A percentile compares a stretch with the other conserved stretches of the same genome.
phyloP scores from a whole-genome alignment of 2,329 filamentous ascomycete genomes.

The Talaromyces sp. region DNA sequence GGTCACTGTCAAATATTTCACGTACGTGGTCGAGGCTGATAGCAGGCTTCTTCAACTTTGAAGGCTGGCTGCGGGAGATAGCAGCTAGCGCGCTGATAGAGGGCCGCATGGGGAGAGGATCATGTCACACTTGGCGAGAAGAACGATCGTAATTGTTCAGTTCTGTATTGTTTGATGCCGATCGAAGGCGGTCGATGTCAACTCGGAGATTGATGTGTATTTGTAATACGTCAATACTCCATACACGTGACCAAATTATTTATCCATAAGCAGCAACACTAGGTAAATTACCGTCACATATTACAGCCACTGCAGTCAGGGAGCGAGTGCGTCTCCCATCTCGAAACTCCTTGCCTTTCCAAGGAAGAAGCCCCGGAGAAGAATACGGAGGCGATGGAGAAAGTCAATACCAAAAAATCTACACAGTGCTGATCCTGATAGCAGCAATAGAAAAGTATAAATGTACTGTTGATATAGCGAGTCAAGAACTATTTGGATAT shows the following conservation, averaged over 20 bases:
- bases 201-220: not conserved
- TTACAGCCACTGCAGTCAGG: too few relatives aligned
- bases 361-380: too few relatives aligned
- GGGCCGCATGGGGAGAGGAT: slow-evolving; percentile 29
- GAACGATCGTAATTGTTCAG: not conserved
- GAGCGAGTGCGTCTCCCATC: too few relatives aligned
- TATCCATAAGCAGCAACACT: too few relatives aligned
- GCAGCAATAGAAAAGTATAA: not conserved
- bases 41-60: slow-evolving; percentile 40
- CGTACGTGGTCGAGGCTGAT: slow-evolving; percentile 45
- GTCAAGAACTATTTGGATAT: slow-evolving; percentile 1
- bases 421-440: too few relatives aligned
- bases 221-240: too few relatives aligned
- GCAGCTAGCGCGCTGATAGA: slow-evolving; percentile 33
- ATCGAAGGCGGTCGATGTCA: not conserved
- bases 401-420: too few relatives aligned
- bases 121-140: slow-evolving; percentile 5
- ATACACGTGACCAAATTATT: too few relatives aligned
- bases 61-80: slow-evolving; percentile 32
- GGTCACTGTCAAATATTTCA: slow-evolving; percentile 1
- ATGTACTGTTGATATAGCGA: not conserved
- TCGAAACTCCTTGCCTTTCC: too few relatives aligned
- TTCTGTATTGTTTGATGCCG: not conserved
- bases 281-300: too few relatives aligned
- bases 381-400: too few relatives aligned